phyloP scores from a whole-genome alignment of 1,284 basidiomycete genomes.

The Xerocomus nothofagi region DNA sequence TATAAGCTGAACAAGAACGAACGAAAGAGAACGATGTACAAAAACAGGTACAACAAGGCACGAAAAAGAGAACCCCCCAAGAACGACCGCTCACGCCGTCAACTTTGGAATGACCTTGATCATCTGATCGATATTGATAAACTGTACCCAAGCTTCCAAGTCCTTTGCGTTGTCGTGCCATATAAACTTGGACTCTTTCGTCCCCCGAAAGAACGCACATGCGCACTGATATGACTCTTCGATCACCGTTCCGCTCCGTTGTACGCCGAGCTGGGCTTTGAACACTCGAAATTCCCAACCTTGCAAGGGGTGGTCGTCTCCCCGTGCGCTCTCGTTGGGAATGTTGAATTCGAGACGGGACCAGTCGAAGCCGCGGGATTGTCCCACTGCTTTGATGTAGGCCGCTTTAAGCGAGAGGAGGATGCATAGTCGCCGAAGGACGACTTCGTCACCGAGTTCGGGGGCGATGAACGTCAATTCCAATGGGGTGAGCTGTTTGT shows the following conservation, averaged over 20 bases:
- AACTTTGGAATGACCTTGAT: conserved; percentile 73
- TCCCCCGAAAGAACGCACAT: conserved; percentile 70
- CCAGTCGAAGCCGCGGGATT: conserved; percentile 75
- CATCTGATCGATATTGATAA: conserved; percentile 77
- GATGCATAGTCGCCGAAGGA: conserved; percentile 70
- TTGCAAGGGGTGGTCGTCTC: conserved; percentile 62
- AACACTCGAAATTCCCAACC: conserved; percentile 86
- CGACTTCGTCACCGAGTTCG: conserved; percentile 56
- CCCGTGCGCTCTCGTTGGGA: conserved; percentile 55
- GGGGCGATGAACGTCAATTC: conserved; percentile 55
- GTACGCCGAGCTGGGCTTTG: conserved; percentile 66
- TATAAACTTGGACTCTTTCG: conserved; percentile 61
- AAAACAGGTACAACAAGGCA: background rate
- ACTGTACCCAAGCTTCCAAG: conserved; percentile 75
- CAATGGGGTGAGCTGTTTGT: conserved; percentile 47
- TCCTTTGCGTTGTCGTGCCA: conserved; percentile 67
- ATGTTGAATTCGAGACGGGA: conserved; percentile 78
- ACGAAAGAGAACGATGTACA: background rate
- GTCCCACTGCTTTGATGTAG: conserved; percentile 79
- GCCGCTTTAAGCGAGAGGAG: conserved; percentile 74
- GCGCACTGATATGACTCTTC: conserved; percentile 73
- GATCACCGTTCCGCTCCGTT: conserved; percentile 50
- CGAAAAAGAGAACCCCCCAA: background rate
- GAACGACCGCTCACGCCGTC: conserved; percentile 51
- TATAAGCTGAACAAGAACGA: conserved; percentile 1